Evolutionary conservation across 78 protist genomes (phyloP).

Genomic region (Protostelium mycophagum): DNA sequence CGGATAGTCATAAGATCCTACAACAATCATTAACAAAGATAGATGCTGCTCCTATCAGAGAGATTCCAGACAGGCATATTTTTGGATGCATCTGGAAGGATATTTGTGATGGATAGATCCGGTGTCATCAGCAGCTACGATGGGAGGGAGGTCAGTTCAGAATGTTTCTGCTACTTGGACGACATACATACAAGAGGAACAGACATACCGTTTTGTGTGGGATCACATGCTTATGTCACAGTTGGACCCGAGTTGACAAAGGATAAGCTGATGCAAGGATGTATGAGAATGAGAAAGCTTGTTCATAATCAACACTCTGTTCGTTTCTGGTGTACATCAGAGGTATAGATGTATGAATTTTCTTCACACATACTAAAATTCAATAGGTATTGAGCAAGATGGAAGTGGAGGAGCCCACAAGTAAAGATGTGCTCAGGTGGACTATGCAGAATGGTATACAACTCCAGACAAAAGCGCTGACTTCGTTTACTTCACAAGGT

Average conservation of each 20-base stretch:
- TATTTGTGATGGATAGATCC: conserved; percentile 1
- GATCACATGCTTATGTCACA: conserved; percentile 6
- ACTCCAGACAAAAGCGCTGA: too few species aligned
- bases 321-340: too few species aligned
- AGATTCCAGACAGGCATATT: background rate
- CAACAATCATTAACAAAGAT: background rate
- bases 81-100: conserved; percentile 11
- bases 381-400: too few species aligned
- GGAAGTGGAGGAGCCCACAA: too few species aligned
- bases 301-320: conserved; percentile 5
- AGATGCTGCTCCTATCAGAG: conserved; percentile 7
- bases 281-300: conserved; percentile 20
- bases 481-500: too few species aligned
- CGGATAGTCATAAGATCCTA: background rate
- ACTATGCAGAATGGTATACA: too few species aligned
- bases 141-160: background rate
- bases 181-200: conserved; percentile 22
- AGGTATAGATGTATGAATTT: too few species aligned
- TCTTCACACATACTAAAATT: too few species aligned
- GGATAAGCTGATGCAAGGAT: conserved; percentile 6
- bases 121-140: background rate
- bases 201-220: background rate
- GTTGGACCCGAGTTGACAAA: conserved; percentile 3
- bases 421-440: too few species aligned
- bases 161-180: conserved; percentile 18